phyloP scores from a whole-genome alignment of 2,329 filamentous ascomycete genomes.

The Fusarium lateritium region DNA sequence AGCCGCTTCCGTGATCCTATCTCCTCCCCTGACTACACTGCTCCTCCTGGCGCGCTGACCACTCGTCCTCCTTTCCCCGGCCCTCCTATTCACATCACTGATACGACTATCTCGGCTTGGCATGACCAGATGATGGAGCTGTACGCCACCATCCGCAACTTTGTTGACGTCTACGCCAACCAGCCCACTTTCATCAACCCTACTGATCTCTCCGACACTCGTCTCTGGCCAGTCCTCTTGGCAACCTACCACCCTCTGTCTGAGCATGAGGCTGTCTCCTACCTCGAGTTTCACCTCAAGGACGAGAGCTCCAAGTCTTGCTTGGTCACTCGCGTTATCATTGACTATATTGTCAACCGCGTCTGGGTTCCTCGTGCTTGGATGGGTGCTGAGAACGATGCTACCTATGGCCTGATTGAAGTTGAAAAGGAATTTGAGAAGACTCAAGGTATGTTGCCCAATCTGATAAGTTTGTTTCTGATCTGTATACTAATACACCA shows the following conservation, averaged over 20 bases:
- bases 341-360: constrained; percentile 60
- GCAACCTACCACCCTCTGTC: constrained; percentile 57
- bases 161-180: constrained; percentile 55
- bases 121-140: constrained; percentile 56
- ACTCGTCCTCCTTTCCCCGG: constrained; percentile 38
- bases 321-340: constrained; percentile 59
- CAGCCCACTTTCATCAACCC: constrained; percentile 50
- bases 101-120: constrained; percentile 54
- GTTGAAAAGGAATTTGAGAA: constrained; percentile 56
- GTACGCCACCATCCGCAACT: constrained; percentile 55
- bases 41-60: constrained; percentile 35
- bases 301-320: constrained; percentile 59
- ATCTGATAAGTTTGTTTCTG: not conserved
- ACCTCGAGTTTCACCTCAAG: constrained; percentile 59
- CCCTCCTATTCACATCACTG: constrained; percentile 56
- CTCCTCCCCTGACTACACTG: constrained; percentile 37
- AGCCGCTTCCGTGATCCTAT: constrained; percentile 50
- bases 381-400: constrained; percentile 56
- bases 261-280: constrained; percentile 57
- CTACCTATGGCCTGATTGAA: constrained; percentile 54
- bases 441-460: constrained; percentile 50
- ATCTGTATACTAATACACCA: constrained; percentile 19
- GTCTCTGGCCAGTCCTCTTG: constrained; percentile 56
- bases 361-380: constrained; percentile 59
- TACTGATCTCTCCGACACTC: constrained; percentile 50